Percentiles rank a stretch among this genome's conserved stretches.
These are phyloP conservation scores for Pythium phragmitis DNA, from an alignment of 352 stramenopile species.

Conservation along the genomic window DNA sequence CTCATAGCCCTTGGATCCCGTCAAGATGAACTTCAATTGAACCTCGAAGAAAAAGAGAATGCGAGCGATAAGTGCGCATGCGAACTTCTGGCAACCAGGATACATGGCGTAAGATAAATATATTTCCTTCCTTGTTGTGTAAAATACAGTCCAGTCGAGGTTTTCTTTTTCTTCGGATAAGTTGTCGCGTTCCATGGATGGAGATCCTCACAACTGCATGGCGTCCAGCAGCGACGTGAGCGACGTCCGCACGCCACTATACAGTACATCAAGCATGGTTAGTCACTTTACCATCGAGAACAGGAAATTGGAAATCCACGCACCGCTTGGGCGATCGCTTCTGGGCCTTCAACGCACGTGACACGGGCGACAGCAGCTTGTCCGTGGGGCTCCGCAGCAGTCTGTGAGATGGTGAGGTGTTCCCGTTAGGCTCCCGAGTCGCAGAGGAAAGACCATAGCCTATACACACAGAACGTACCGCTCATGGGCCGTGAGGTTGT, in stretches of 20 bases:
- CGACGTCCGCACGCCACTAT: slow-evolving; percentile 22
- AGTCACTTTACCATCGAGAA: neutral
- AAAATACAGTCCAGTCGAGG: slow-evolving; percentile 1
- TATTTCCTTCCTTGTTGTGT: neutral
- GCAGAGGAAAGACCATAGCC: too few species aligned
- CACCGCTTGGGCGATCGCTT: slow-evolving; percentile 24
- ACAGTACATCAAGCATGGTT: neutral
- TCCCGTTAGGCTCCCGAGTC: too few species aligned
- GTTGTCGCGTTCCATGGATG: slow-evolving; percentile 9
- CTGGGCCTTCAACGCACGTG: slow-evolving; percentile 38
- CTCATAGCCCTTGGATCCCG: slow-evolving; percentile 39
- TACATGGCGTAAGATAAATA: slow-evolving; percentile 20
- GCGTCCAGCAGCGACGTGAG: slow-evolving; percentile 21
- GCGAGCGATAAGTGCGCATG: slow-evolving; percentile 8
- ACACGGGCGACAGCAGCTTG: slow-evolving; percentile 64
- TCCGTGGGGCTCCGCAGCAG: slow-evolving; percentile 64
- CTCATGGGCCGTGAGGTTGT: slow-evolving; percentile 8
- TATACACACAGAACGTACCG: slow-evolving; percentile 1
- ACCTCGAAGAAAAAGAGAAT: slow-evolving; percentile 2
- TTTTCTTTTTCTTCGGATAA: slow-evolving; percentile 3
- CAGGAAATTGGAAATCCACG: neutral
- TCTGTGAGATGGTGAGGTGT: slow-evolving; percentile 23
- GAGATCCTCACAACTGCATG: slow-evolving; percentile 8
- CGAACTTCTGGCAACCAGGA: slow-evolving; percentile 17
- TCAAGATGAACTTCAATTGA: slow-evolving; percentile 12